A percentile compares a stretch with the other conserved stretches of the same genome.
Evolutionary conservation across 129 eudicot species (phyloP).

Genomic region (Scalesia atractyloides): DNA sequence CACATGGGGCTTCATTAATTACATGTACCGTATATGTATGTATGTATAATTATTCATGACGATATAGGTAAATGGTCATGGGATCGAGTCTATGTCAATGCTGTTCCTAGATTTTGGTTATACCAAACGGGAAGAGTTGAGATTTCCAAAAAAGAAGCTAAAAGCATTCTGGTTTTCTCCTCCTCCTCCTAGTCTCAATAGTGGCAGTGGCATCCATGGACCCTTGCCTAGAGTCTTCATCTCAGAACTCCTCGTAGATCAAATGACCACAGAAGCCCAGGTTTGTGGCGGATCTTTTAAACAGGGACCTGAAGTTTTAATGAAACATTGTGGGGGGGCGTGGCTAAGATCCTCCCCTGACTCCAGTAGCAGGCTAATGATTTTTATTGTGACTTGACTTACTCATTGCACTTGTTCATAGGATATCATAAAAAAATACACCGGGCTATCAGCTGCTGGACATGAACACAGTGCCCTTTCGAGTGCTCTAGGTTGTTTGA

Average conservation of each 20-base stretch:
- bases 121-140: slow-evolving; percentile 67
- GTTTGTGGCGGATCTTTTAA: slow-evolving; percentile 26
- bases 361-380: background rate
- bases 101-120: slow-evolving; percentile 79
- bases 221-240: slow-evolving; percentile 92
- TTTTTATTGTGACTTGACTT: background rate
- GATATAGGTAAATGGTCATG: slow-evolving; percentile 75
- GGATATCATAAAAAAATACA: slow-evolving; percentile 77
- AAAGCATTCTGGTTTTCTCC: slow-evolving; percentile 97
- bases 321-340: no score
- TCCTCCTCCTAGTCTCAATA: slow-evolving; percentile 45
- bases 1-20: no score
- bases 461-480: slow-evolving; percentile 69
- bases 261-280: slow-evolving; percentile 80
- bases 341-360: no score
- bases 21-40: no score
- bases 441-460: slow-evolving; percentile 57
- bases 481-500: slow-evolving; percentile 74
- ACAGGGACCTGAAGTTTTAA: no score
- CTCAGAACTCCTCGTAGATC: slow-evolving; percentile 93
- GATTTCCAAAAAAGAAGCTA: slow-evolving; percentile 85
- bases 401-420: slow-evolving; percentile 23
- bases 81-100: slow-evolving; percentile 76
- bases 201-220: slow-evolving; percentile 64
- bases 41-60: background rate